These are phyloP conservation scores for Phytophthora boehmeriae DNA, from an alignment of 352 stramenopile genomes.

Conservation along the genomic window DNA sequence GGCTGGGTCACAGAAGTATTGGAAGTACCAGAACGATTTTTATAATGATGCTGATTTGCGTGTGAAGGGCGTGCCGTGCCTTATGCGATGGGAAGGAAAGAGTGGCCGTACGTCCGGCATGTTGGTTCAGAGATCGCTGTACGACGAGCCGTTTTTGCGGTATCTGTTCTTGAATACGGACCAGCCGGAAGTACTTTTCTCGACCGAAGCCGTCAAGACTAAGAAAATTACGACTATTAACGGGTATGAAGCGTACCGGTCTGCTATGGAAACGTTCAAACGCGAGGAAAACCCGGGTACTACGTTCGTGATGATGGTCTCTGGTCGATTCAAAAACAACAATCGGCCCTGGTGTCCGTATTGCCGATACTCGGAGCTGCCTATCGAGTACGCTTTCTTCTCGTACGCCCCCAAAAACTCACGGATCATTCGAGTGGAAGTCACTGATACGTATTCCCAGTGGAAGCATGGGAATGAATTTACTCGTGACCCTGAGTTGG, in stretches of 20 bases:
- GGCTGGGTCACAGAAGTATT: constrained; percentile 51
- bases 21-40: constrained; percentile 52
- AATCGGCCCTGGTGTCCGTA: constrained; percentile 84
- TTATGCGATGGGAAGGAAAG: constrained; percentile 49
- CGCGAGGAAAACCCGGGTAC: constrained; percentile 34
- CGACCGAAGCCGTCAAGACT: constrained; percentile 23
- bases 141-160: constrained; percentile 48
- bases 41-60: constrained; percentile 46
- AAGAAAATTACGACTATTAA: constrained; percentile 44
- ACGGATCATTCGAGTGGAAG: constrained; percentile 66
- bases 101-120: constrained; percentile 43
- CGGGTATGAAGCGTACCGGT: constrained; percentile 39
- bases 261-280: constrained; percentile 41
- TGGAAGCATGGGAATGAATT: constrained; percentile 71
- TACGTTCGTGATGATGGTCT: constrained; percentile 79
- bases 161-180: constrained; percentile 53
- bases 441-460: constrained; percentile 60
- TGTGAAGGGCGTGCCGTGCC: constrained; percentile 43
- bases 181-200: constrained; percentile 31
- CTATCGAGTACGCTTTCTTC: constrained; percentile 76
- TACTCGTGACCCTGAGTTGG: constrained; percentile 55
- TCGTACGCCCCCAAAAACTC: constrained; percentile 63
- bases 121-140: constrained; percentile 41
- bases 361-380: constrained; percentile 77
- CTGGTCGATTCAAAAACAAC: constrained; percentile 64